Evolutionary conservation across 371 early-diverging fungal genomes (phyloP).

Genomic region (Lichtheimia ramosa): DNA sequence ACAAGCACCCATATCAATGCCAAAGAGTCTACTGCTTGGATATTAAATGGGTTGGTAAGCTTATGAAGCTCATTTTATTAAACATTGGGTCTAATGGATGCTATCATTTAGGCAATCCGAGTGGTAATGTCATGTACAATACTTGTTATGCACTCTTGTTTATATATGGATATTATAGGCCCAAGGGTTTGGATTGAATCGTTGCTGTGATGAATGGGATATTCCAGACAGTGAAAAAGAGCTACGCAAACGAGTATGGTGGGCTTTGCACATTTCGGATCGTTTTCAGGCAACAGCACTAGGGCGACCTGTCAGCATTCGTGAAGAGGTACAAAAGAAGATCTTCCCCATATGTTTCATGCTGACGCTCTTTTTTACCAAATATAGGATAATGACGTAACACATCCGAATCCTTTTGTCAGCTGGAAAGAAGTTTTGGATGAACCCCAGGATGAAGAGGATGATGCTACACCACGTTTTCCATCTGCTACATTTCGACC

Average conservation of each 20-base stretch:
- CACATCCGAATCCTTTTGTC: constrained; percentile 36
- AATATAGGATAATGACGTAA: constrained; percentile 40
- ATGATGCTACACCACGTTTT: constrained; percentile 25
- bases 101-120: no score
- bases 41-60: not conserved
- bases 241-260: constrained; percentile 48
- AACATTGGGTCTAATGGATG: no score
- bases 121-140: no score
- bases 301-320: constrained; percentile 45
- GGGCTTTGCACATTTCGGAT: constrained; percentile 45
- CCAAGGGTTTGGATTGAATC: constrained; percentile 41
- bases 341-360: not conserved
- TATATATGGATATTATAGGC: constrained; percentile 16
- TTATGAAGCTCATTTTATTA: not conserved
- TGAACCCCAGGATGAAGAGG: constrained; percentile 22
- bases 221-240: constrained; percentile 47
- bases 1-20: constrained; percentile 39
- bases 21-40: constrained; percentile 43
- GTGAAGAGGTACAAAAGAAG: constrained; percentile 34
- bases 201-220: constrained; percentile 46
- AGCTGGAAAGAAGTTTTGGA: constrained; percentile 44
- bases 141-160: no score
- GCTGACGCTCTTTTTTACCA: not conserved
- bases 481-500: constrained; percentile 44
- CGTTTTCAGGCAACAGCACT: constrained; percentile 43